Conservation (phyloP, 1,139 yeast genomes). For the Suhomyces kunorum region DNA sequence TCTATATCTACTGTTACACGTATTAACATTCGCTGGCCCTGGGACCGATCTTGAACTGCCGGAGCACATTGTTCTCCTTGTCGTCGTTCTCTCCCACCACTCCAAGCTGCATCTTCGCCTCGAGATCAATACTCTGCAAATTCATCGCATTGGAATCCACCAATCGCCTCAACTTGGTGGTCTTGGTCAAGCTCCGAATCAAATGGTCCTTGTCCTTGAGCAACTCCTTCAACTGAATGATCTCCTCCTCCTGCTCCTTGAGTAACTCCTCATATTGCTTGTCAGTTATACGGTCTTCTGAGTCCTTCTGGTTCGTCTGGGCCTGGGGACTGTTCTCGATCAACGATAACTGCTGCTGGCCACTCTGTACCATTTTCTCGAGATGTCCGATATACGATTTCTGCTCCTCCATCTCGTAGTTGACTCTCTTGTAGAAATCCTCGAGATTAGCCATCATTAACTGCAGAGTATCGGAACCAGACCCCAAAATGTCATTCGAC, state of each 20-base stretch:
- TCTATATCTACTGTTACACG: no score
- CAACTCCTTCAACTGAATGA: slow-evolving; percentile 60
- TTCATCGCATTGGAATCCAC: slow-evolving; percentile 38
- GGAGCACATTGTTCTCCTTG: slow-evolving; percentile 27
- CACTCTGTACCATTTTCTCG: slow-evolving; percentile 53
- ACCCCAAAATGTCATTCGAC: slow-evolving; percentile 50
- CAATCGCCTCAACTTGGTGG: slow-evolving; percentile 52
- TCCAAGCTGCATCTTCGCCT: slow-evolving; percentile 1
- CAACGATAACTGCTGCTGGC: slow-evolving; percentile 20
- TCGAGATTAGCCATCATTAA: slow-evolving; percentile 48
- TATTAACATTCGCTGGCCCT: no score
- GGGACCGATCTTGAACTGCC: slow-evolving; percentile 27
- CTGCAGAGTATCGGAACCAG: slow-evolving; percentile 39
- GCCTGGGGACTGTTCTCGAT: slow-evolving; percentile 6
- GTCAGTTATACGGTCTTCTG: slow-evolving; percentile 11
- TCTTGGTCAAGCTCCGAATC: slow-evolving; percentile 69
- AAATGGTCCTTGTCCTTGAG: slow-evolving; percentile 73
- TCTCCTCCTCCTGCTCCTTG: slow-evolving; percentile 70
- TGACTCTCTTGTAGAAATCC: slow-evolving; percentile 46
- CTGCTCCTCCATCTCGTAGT: slow-evolving; percentile 59
- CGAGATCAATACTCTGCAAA: not conserved
- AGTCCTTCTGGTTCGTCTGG: not conserved
- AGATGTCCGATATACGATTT: slow-evolving; percentile 62
- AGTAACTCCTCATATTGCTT: slow-evolving; percentile 30
- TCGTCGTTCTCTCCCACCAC: not conserved